Evolutionary conservation across 2,329 filamentous ascomycete genomes (phyloP), one percentile per base, ranked within the genome.

Genomic region (Aspergillus pseudoviridinutans): DNA sequence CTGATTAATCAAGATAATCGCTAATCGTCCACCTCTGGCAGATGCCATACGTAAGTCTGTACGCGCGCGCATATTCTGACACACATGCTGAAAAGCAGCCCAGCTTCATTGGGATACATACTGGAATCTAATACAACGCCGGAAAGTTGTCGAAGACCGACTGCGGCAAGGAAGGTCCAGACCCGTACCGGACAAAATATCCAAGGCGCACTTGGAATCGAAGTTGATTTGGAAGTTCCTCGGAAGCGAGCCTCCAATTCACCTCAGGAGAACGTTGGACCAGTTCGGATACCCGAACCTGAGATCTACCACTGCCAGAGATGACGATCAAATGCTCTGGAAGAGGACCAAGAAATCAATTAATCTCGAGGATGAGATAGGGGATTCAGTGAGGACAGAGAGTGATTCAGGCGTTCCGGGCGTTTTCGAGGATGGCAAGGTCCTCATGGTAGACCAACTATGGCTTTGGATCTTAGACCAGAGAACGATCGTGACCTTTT

Each of bases 271-370:
- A 5, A 87, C 85, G 0, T 66, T 88, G 4, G 85, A 88, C 57
- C 85, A 88, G 61, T 88, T 81, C 55, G 84, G 83, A 0, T 87
- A 87, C 54, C 85, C 85, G 0, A 84, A 83, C 2, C 72, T 88
- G 0, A 75, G 80, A 9, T 84, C 87, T 35, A 87, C 85, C 0
- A 73, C 83, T 46, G 82, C 83, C 0, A 75, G 85, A 20, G 86
- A 88, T 46, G 84, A 86, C 47, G 85, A 88, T 46, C 85, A 88
- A 67, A 87, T 88, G 82, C 71, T 88, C 6, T 88, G 87, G 69
- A 88, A 88, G 62, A 64, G 74, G 2, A 76, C 87, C 1, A 86
- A 84, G 1, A 85, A 84, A 62, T 74, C 82, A 55, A 71, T 65
- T 6, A 79, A 66, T 29, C 55, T 68, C 7, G 59, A 72, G 62